phyloP scores from a whole-genome alignment of 371 early-diverging fungal genomes.

The Mortierella sp. region DNA sequence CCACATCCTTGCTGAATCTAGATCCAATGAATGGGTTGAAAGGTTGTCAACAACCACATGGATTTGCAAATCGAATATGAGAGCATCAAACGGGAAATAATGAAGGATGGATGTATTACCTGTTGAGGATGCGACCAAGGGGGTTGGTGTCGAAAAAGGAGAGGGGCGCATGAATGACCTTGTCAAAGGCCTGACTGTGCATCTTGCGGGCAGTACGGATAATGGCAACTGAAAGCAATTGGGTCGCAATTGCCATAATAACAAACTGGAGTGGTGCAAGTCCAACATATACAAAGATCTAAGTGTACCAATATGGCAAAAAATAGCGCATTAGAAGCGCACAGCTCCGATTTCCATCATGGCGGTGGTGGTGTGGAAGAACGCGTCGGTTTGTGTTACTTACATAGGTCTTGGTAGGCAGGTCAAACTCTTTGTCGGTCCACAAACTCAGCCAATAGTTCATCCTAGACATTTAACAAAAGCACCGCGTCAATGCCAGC shows the following conservation, averaged over 20 bases:
- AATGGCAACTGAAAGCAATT: slow-evolving; percentile 30
- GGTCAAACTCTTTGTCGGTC: slow-evolving; percentile 20
- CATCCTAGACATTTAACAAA: slow-evolving; percentile 12
- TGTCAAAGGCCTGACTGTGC: slow-evolving; percentile 51
- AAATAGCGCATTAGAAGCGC: neutral
- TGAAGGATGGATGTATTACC: slow-evolving; percentile 55
- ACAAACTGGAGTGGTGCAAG: slow-evolving; percentile 32
- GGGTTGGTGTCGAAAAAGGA: slow-evolving; percentile 90
- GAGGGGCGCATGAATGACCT: slow-evolving; percentile 78
- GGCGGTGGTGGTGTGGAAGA: neutral
- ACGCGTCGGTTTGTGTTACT: neutral
- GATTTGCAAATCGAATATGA: too few species aligned
- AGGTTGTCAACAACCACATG: neutral
- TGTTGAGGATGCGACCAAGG: slow-evolving; percentile 81
- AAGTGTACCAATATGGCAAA: neutral
- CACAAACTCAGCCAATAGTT: slow-evolving; percentile 41
- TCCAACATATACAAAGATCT: slow-evolving; percentile 55
- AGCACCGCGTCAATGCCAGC: neutral
- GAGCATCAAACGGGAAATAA: too few species aligned
- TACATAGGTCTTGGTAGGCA: slow-evolving; percentile 17
- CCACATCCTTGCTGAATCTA: slow-evolving; percentile 39
- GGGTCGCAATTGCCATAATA: slow-evolving; percentile 31
- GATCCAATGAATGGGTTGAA: neutral
- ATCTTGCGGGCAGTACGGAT: slow-evolving; percentile 17
- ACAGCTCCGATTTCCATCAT: neutral